Evolutionary conservation across 2,329 filamentous ascomycete genomes (phyloP).

Genomic region (Neurospora crassa): DNA sequence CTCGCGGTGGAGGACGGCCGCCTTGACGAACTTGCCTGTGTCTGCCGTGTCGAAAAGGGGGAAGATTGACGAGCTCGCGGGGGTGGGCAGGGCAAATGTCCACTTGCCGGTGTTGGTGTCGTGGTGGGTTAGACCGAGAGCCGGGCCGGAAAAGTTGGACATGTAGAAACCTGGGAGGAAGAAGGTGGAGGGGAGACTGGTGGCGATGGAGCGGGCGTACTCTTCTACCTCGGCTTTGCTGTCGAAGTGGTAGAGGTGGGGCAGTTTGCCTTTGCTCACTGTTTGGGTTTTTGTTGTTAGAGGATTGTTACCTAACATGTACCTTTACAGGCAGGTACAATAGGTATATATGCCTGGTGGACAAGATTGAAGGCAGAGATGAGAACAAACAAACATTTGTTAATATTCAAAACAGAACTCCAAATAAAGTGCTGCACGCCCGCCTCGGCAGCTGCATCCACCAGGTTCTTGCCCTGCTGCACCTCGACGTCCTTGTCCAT

Average conservation of each 20-base stretch:
- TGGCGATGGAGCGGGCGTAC: slow-evolving; percentile 38
- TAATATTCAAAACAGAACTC: too few relatives aligned
- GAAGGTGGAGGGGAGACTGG: slow-evolving; percentile 39
- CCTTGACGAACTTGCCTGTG: slow-evolving; percentile 31
- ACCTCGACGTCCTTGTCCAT: too few relatives aligned
- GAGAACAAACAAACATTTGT: too few relatives aligned
- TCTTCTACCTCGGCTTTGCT: slow-evolving; percentile 44
- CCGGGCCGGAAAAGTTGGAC: slow-evolving; percentile 33
- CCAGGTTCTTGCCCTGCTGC: too few relatives aligned
- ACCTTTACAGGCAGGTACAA: too few relatives aligned
- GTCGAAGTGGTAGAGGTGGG: slow-evolving; percentile 43
- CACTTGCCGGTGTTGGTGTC: slow-evolving; percentile 18
- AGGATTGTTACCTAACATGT: too few relatives aligned
- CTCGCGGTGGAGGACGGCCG: slow-evolving; percentile 25
- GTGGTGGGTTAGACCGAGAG: slow-evolving; percentile 16
- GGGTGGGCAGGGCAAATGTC: slow-evolving; percentile 24
- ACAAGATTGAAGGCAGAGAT: too few relatives aligned
- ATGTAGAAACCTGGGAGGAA: slow-evolving; percentile 45
- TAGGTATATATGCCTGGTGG: too few relatives aligned
- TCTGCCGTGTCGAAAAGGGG: slow-evolving; percentile 27
- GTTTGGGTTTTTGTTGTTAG: too few relatives aligned
- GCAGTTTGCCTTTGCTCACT: slow-evolving; percentile 15
- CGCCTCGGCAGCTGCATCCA: too few relatives aligned
- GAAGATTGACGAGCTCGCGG: slow-evolving; percentile 20
- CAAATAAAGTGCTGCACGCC: too few relatives aligned